Evolutionary conservation across 2,329 filamentous ascomycete species (phyloP).

Genomic region (Alternaria sp.): DNA sequence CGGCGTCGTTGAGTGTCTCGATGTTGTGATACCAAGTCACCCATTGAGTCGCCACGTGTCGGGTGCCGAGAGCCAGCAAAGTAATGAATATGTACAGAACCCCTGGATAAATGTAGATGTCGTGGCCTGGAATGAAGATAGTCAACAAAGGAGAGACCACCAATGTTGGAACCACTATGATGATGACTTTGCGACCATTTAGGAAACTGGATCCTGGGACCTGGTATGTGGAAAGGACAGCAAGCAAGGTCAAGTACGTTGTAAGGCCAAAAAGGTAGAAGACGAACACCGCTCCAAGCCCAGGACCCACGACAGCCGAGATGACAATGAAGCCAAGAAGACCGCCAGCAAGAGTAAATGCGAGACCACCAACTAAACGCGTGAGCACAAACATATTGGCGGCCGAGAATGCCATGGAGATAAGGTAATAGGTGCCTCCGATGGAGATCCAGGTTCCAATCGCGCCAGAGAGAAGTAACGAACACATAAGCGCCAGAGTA

Average conservation of each 20-base stretch:
- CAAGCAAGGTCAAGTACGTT: slow-evolving; percentile 66
- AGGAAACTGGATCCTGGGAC: slow-evolving; percentile 64
- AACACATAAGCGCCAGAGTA: slow-evolving; percentile 66
- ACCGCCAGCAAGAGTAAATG: slow-evolving; percentile 61
- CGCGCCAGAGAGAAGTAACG: slow-evolving; percentile 66
- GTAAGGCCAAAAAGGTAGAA: slow-evolving; percentile 67
- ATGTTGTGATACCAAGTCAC: slow-evolving; percentile 65
- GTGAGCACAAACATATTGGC: slow-evolving; percentile 65
- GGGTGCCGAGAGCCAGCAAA: slow-evolving; percentile 62
- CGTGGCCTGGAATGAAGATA: slow-evolving; percentile 61
- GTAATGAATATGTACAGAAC: slow-evolving; percentile 64
- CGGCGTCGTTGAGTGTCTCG: slow-evolving; percentile 59
- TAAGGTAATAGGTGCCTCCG: slow-evolving; percentile 69
- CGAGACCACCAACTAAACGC: slow-evolving; percentile 61
- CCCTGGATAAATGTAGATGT: slow-evolving; percentile 65
- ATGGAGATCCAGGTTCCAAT: slow-evolving; percentile 71
- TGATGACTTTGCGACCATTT: slow-evolving; percentile 66
- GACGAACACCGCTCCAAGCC: slow-evolving; percentile 65
- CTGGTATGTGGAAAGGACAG: slow-evolving; percentile 56
- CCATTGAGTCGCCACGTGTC: slow-evolving; percentile 66
- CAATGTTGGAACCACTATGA: slow-evolving; percentile 64
- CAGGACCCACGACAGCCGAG: slow-evolving; percentile 53
- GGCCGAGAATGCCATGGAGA: slow-evolving; percentile 64
- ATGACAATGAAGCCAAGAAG: slow-evolving; percentile 63
- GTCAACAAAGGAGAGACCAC: slow-evolving; percentile 66